Percentiles rank a stretch among this genome's conserved stretches.
phyloP scores from a whole-genome alignment of 441 rosid species.

The Theobroma grandiflorum region DNA sequence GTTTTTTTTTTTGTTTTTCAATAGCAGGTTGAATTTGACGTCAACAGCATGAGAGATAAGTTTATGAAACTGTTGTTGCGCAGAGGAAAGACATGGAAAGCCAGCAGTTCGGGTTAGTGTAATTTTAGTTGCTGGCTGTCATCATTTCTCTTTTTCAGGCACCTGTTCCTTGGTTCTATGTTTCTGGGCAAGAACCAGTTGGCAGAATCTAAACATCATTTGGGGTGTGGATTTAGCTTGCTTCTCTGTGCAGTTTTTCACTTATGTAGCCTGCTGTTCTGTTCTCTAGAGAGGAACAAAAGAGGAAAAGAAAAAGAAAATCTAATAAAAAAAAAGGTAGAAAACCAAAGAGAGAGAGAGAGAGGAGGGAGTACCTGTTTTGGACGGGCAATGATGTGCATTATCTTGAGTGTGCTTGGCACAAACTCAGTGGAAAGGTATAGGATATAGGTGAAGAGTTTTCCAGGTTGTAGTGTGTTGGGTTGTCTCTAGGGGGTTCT shows the following conservation, averaged over 20 bases:
- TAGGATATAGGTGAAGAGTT: too few relatives aligned
- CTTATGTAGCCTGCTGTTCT: not conserved
- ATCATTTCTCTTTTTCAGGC: constrained; percentile 51
- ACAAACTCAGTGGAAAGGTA: not conserved
- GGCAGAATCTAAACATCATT: not conserved
- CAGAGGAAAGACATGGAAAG: constrained; percentile 37
- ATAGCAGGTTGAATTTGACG: constrained; percentile 49
- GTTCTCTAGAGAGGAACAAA: not conserved
- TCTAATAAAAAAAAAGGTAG: too few relatives aligned
- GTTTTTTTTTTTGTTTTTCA: constrained; percentile 15
- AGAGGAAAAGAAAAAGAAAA: too few relatives aligned
- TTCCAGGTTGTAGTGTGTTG: too few relatives aligned
- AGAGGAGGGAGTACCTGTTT: not conserved
- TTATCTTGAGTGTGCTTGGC: not conserved
- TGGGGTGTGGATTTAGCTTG: not conserved
- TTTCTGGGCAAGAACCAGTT: not conserved
- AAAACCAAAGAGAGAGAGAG: too few relatives aligned
- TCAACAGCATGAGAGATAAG: constrained; percentile 39
- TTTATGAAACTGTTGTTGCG: not conserved
- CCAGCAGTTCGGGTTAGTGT: constrained; percentile 66
- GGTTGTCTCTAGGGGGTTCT: too few relatives aligned
- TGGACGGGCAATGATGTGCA: not conserved
- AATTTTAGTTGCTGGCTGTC: constrained; percentile 57
- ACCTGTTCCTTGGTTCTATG: not conserved
- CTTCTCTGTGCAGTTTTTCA: not conserved